Evolutionary conservation across 1,284 basidiomycete genomes (phyloP).

Genomic region (Apiotrichum brassicae): DNA sequence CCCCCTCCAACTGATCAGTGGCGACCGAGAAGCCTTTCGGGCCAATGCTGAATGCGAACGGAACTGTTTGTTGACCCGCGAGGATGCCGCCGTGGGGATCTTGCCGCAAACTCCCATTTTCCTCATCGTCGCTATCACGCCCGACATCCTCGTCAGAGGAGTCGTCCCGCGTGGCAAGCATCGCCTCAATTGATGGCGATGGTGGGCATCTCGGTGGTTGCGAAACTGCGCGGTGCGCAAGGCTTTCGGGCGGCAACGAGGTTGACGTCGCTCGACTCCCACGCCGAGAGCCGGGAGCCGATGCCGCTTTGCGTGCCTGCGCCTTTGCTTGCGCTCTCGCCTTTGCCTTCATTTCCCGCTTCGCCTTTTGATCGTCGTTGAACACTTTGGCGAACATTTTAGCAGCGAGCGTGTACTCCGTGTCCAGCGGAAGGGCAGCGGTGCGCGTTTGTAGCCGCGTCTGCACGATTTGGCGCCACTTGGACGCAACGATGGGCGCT

Average conservation of each 20-base stretch:
- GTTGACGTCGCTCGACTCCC: not conserved
- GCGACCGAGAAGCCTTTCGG: conserved; percentile 20
- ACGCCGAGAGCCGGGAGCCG: not conserved
- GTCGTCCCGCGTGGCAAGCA: conserved; percentile 20
- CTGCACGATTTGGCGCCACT: conserved; percentile 24
- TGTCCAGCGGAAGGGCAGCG: conserved; percentile 15
- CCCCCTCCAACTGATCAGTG: not conserved
- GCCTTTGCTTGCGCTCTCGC: not conserved
- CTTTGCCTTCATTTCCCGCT: too few species aligned
- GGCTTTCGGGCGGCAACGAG: not conserved
- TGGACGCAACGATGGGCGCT: conserved; percentile 17
- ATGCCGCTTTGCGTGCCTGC: not conserved
- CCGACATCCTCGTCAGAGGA: conserved; percentile 26
- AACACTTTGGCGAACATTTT: conserved; percentile 20
- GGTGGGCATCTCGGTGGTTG: not conserved
- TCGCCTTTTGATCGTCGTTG: not conserved
- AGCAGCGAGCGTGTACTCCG: conserved; percentile 22
- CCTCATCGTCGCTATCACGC: conserved; percentile 14
- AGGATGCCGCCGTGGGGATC: not conserved
- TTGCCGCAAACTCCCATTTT: not conserved
- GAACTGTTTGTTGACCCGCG: not conserved
- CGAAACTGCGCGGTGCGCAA: too few species aligned
- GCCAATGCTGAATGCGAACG: conserved; percentile 31
- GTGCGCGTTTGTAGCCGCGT: conserved; percentile 15
- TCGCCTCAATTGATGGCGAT: conserved; percentile 18